Percentiles rank a stretch among this genome's conserved stretches.
Conservation (phyloP, 306 rosid species). For the Dryas alaskensis region DNA sequence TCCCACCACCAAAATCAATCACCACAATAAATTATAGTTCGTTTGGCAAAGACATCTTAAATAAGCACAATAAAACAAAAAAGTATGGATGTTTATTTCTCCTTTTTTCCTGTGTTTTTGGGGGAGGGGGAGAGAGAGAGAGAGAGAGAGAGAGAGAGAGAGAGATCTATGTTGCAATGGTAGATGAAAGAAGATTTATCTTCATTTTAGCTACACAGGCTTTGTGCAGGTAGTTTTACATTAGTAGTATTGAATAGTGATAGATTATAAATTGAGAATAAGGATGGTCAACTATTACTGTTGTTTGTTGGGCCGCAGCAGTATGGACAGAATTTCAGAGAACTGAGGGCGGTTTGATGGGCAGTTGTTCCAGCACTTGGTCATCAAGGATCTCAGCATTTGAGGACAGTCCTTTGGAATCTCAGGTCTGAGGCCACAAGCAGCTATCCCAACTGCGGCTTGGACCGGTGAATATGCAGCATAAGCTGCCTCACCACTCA, state of each 20-base stretch:
- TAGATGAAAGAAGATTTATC: slow-evolving; percentile 32
- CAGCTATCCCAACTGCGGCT: slow-evolving; percentile 97
- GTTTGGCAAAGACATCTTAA: slow-evolving; percentile 27
- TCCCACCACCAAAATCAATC: slow-evolving; percentile 31
- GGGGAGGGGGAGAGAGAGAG: not conserved
- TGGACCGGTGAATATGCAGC: slow-evolving; percentile 87
- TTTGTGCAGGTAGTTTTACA: slow-evolving; percentile 23
- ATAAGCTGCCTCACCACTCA: slow-evolving; percentile 88
- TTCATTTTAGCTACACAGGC: slow-evolving; percentile 36
- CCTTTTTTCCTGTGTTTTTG: slow-evolving; percentile 4
- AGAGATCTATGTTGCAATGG: slow-evolving; percentile 9
- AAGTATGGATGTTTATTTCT: not conserved
- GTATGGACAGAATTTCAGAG: slow-evolving; percentile 62
- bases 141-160: not conserved
- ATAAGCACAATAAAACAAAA: not conserved
- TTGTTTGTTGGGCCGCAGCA: slow-evolving; percentile 53
- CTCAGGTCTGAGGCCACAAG: slow-evolving; percentile 97
- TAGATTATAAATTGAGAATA: slow-evolving; percentile 19
- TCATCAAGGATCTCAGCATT: slow-evolving; percentile 68
- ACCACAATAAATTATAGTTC: slow-evolving; percentile 24
- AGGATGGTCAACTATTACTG: slow-evolving; percentile 46
- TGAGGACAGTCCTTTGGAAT: slow-evolving; percentile 90
- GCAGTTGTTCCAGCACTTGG: slow-evolving; percentile 86
- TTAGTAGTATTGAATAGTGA: slow-evolving; percentile 25
- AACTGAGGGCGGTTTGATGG: slow-evolving; percentile 91